Evolutionary conservation across 2,329 filamentous ascomycete genomes (phyloP).

Genomic region (Colletotrichum scovillei): DNA sequence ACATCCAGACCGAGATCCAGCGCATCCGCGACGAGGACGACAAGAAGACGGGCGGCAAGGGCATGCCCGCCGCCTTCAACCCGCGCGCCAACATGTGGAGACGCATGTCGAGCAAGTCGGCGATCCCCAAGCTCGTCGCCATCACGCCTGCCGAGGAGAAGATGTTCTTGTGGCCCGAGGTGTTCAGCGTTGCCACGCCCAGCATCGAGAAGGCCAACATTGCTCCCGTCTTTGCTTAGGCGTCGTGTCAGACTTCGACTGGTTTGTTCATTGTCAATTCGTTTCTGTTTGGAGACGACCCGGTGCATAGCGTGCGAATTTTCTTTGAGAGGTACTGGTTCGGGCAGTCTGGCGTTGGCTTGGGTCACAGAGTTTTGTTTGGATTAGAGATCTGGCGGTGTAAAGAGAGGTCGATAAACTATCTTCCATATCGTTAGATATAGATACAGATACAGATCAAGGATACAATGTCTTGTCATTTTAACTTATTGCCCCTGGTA

Average conservation of each 20-base stretch:
- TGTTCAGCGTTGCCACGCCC: conserved; percentile 58
- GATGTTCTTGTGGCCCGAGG: conserved; percentile 72
- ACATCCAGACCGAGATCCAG: conserved; percentile 71
- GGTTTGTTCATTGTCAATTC: too few relatives aligned
- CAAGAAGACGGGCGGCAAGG: conserved; percentile 68
- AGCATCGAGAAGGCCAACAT: conserved; percentile 37
- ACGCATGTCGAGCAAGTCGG: conserved; percentile 67
- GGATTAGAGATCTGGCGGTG: neutral
- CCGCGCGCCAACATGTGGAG: conserved; percentile 77
- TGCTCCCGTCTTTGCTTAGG: conserved; percentile 17
- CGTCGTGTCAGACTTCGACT: too few relatives aligned
- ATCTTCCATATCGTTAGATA: neutral
- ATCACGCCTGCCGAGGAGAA: conserved; percentile 66
- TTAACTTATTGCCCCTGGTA: neutral
- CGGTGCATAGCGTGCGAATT: conserved; percentile 30
- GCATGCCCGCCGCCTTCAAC: conserved; percentile 72
- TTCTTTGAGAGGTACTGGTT: neutral
- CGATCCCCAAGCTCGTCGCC: conserved; percentile 51
- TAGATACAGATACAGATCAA: neutral
- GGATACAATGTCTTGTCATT: neutral
- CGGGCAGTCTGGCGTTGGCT: neutral
- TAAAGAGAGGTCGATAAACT: neutral
- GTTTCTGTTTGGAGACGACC: neutral
- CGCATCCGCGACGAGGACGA: conserved; percentile 69
- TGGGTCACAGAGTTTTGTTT: neutral